Conservation (phyloP, 73 alveolate genomes). For the Paramecium caudatum region DNA sequence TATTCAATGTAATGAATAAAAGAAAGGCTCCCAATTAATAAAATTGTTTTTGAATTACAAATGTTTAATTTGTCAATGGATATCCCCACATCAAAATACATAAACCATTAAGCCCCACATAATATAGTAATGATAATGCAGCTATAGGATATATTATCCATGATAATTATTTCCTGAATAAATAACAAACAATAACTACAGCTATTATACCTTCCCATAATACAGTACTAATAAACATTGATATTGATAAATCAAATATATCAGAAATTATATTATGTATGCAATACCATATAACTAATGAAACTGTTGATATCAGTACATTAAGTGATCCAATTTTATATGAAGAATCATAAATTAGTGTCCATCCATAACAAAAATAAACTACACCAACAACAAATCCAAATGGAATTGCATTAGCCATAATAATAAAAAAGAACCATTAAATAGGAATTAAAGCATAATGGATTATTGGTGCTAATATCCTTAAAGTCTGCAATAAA, state of each 20-base stretch:
- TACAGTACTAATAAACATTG: background rate
- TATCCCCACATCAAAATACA: conserved; percentile 4
- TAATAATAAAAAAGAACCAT: background rate
- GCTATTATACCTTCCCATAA: conserved; percentile 38
- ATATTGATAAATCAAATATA: background rate
- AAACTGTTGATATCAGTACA: background rate
- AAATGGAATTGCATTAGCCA: conserved; percentile 40
- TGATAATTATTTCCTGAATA: background rate
- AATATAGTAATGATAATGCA: conserved; percentile 6
- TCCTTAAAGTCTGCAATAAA: background rate
- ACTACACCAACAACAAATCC: conserved; percentile 41
- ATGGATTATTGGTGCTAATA: background rate
- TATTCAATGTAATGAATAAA: background rate
- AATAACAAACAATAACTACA: conserved; percentile 17
- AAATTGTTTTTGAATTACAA: background rate
- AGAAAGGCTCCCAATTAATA: background rate
- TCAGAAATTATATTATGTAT: conserved; percentile 1
- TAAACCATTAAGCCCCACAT: conserved; percentile 2
- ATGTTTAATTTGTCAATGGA: background rate
- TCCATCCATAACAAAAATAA: conserved; percentile 24
- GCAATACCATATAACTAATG: background rate
- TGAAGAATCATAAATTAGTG: background rate
- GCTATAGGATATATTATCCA: conserved; percentile 15
- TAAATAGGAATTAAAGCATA: background rate
- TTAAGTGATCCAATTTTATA: background rate